These are phyloP conservation scores for Nicotiana undulata DNA, from an alignment of 257 asterid genomes.

Conservation along the genomic window DNA sequence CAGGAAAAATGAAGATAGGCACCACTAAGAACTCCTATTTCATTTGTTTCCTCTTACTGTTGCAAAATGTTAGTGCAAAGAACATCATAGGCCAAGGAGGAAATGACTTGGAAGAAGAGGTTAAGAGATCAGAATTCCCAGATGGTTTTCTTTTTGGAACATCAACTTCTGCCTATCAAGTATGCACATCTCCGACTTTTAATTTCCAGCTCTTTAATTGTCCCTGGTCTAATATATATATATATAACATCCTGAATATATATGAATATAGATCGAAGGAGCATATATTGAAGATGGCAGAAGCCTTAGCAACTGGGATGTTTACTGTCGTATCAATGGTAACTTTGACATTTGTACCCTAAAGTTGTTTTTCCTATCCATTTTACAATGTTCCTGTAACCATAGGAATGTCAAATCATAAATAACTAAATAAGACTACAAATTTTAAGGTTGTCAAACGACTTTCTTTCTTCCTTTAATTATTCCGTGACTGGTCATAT, in stretches of 20 bases:
- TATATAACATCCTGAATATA: not conserved
- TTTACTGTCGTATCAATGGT: slow-evolving; percentile 13
- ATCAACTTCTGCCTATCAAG: slow-evolving; percentile 13
- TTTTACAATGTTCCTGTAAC: too few relatives aligned
- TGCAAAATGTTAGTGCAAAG: not conserved
- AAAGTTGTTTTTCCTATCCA: too few relatives aligned
- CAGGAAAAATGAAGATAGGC: not conserved
- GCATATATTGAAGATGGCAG: slow-evolving; percentile 23
- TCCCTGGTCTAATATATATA: not conserved
- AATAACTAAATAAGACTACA: too few relatives aligned
- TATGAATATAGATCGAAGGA: slow-evolving; percentile 22
- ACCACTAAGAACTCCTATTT: not conserved
- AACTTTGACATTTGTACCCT: not conserved
- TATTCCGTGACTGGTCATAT: too few relatives aligned
- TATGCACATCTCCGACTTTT: not conserved
- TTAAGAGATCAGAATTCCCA: not conserved
- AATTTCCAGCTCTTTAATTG: not conserved
- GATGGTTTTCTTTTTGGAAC: slow-evolving; percentile 13
- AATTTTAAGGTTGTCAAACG: too few relatives aligned
- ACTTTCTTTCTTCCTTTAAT: not conserved
- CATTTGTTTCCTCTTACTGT: not conserved
- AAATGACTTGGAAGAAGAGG: not conserved
- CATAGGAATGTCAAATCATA: too few relatives aligned
- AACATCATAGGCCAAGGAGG: not conserved
- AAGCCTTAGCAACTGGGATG: slow-evolving; percentile 24